phyloP scores from a whole-genome alignment of 2,329 filamentous ascomycete species.

The Fusarium gaditjirri region DNA sequence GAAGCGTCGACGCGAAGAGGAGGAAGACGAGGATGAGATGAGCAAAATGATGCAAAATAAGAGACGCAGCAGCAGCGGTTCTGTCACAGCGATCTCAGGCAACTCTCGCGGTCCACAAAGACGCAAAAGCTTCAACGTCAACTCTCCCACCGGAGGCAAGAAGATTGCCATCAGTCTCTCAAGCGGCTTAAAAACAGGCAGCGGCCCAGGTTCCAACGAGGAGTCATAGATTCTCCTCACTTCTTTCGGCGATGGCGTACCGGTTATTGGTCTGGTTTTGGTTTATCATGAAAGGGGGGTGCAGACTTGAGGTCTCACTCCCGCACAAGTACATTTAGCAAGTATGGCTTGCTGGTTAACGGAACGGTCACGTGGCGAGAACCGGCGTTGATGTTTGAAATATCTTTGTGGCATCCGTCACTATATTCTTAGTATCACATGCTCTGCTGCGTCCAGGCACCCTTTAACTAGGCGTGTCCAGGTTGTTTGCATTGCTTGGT shows the following conservation, averaged over 20 bases:
- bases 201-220: conserved; percentile 52
- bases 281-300: conserved; percentile 31
- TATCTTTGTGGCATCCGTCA: conserved; percentile 29
- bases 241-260: conserved; percentile 45
- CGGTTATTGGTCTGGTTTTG: conserved; percentile 36
- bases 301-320: conserved; percentile 25
- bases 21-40: conserved; percentile 90
- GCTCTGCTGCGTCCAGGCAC: conserved; percentile 1
- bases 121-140: conserved; percentile 56
- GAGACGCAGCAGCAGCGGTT: conserved; percentile 68
- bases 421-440: conserved; percentile 28
- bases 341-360: conserved; percentile 27
- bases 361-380: conserved; percentile 34
- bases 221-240: conserved; percentile 48
- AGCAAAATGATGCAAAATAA: conserved; percentile 79
- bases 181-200: conserved; percentile 56
- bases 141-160: conserved; percentile 55
- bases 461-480: conserved; percentile 2
- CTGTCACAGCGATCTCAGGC: conserved; percentile 53
- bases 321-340: conserved; percentile 36
- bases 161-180: conserved; percentile 71
- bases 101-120: conserved; percentile 48
- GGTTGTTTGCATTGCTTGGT: conserved; percentile 16
- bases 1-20: conserved; percentile 90
- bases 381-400: conserved; percentile 41